Conservation (phyloP, 331 rosid genomes). For the Malus hybrid region DNA sequence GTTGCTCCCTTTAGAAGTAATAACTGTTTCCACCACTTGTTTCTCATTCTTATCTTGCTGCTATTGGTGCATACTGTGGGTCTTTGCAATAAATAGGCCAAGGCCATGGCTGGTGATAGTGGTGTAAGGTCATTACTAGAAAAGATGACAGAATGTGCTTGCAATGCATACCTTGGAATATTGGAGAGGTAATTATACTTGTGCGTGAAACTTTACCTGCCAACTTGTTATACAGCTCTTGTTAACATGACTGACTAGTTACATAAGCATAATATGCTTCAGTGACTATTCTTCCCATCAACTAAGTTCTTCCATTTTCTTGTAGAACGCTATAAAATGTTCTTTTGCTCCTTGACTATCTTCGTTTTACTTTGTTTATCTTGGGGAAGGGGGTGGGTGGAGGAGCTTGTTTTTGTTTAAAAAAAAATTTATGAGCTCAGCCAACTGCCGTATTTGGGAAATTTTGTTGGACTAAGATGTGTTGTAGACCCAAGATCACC, state of each 20-base stretch:
- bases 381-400: neutral
- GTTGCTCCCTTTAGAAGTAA: neutral
- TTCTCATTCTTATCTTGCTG: neutral
- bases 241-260: neutral
- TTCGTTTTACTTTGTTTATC: neutral
- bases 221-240: neutral
- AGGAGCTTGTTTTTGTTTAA: neutral
- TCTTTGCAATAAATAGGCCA: constrained; percentile 53
- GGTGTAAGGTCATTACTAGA: constrained; percentile 86
- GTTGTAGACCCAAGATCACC: neutral
- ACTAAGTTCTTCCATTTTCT: neutral
- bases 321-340: neutral
- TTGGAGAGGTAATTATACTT: constrained; percentile 56
- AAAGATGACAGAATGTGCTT: constrained; percentile 85
- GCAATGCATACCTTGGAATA: constrained; percentile 89
- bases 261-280: neutral
- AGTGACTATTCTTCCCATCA: neutral
- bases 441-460: neutral
- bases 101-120: constrained; percentile 98
- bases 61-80: neutral
- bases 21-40: neutral
- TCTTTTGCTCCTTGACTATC: neutral
- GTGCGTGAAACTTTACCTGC: neutral
- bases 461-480: neutral
- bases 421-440: neutral